Percentiles rank a stretch among this genome's conserved stretches.
These are phyloP conservation scores for Pilatotrama ljubarskyi DNA, from an alignment of 768 basidiomycete genomes.

Conservation along the genomic window DNA sequence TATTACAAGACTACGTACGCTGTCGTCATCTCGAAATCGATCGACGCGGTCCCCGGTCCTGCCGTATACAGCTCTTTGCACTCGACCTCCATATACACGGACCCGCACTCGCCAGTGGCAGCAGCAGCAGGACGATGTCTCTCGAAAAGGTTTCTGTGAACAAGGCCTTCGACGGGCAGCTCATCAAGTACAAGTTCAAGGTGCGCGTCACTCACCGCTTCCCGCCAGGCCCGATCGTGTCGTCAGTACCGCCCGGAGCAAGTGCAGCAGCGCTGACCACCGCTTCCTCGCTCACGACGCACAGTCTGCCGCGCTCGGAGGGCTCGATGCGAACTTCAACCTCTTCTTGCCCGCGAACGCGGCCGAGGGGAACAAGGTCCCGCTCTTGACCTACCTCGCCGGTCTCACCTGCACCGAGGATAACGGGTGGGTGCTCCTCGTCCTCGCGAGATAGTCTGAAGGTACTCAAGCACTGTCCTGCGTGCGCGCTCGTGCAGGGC, in stretches of 20 bases:
- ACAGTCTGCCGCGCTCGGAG: slow-evolving; percentile 75
- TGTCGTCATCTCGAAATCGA: slow-evolving; percentile 8
- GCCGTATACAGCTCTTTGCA: slow-evolving; percentile 3
- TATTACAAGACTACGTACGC: background rate
- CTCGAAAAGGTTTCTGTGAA: slow-evolving; percentile 75
- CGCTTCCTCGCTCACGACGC: background rate
- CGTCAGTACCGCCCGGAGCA: slow-evolving; percentile 3
- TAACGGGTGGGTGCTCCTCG: slow-evolving; percentile 62
- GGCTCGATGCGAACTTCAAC: slow-evolving; percentile 77
- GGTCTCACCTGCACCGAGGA: slow-evolving; percentile 92
- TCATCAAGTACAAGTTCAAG: slow-evolving; percentile 88
- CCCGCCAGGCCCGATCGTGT: background rate
- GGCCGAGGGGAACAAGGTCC: slow-evolving; percentile 45
- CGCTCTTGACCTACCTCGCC: slow-evolving; percentile 83
- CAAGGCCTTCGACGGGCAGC: slow-evolving; percentile 76
- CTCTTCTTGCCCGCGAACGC: slow-evolving; percentile 78
- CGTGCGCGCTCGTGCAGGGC: slow-evolving; percentile 47
- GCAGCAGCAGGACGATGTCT: slow-evolving; percentile 1
- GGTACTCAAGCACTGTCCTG: background rate
- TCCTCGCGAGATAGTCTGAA: background rate
- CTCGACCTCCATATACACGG: background rate
- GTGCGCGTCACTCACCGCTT: slow-evolving; percentile 38
- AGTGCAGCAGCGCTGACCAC: slow-evolving; percentile 14
- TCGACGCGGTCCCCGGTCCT: background rate
- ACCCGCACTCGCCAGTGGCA: background rate